These are phyloP conservation scores for Colletotrichum costaricense DNA, from an alignment of 2,329 filamentous ascomycete species.

Conservation along the genomic window DNA sequence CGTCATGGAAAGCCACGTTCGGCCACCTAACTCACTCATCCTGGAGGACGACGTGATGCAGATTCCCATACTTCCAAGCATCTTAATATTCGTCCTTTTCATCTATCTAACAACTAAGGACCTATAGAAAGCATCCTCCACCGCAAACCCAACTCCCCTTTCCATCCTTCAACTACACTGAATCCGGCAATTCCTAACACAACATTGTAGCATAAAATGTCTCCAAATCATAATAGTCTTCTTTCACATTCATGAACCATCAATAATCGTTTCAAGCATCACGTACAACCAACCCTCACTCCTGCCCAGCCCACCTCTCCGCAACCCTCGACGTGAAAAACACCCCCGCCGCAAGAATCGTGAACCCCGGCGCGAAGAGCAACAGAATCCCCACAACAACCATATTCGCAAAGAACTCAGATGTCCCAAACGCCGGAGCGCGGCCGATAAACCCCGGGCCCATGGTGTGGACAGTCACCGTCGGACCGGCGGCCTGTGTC, in stretches of 20 bases:
- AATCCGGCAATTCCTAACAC: neutral
- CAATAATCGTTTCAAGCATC: neutral
- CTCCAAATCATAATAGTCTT: neutral
- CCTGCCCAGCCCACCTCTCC: slow-evolving; percentile 23
- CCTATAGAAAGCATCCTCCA: neutral
- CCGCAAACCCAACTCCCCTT: neutral
- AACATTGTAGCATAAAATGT: too few species aligned
- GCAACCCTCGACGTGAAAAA: slow-evolving; percentile 30
- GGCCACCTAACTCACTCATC: too few species aligned
- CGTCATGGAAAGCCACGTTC: accelerated
- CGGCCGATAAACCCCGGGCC: slow-evolving; percentile 25
- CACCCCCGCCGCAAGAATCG: slow-evolving; percentile 24
- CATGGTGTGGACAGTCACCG: slow-evolving; percentile 22
- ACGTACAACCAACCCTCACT: neutral
- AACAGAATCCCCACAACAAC: slow-evolving; percentile 24
- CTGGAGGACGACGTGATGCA: too few species aligned
- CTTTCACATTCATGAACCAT: neutral
- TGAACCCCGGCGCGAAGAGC: slow-evolving; percentile 30
- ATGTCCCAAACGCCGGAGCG: slow-evolving; percentile 23
- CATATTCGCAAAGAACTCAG: slow-evolving; percentile 27
- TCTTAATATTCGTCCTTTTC: neutral
- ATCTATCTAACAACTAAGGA: neutral
- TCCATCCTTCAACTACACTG: neutral
- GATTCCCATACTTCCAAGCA: too few species aligned
- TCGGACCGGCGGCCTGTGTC: neutral